Conservation (phyloP, 768 basidiomycete genomes). For the Tricholoma sp. region DNA sequence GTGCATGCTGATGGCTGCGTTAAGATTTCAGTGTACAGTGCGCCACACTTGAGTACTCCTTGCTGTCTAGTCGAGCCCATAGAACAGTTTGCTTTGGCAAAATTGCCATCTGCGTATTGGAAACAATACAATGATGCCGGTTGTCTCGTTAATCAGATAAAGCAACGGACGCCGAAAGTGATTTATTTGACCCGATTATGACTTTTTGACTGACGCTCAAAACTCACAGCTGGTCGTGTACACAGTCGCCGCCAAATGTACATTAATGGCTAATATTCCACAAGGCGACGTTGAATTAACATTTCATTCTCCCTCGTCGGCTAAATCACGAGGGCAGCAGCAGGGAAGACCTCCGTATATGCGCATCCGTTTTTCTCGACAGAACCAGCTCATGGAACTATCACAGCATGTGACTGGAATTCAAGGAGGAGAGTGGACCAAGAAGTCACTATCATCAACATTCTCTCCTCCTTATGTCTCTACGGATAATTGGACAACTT, state of each 20-base stretch:
- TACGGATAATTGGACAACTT: conserved; percentile 16
- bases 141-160: conserved; percentile 41
- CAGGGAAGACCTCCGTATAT: conserved; percentile 18
- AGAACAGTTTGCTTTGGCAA: conserved; percentile 26
- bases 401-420: conserved; percentile 24
- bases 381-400: conserved; percentile 28
- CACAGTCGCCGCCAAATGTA: conserved; percentile 34
- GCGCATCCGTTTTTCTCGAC: conserved; percentile 34
- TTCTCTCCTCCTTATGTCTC: conserved; percentile 18
- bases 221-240: conserved; percentile 38
- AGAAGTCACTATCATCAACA: conserved; percentile 20
- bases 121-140: conserved; percentile 43
- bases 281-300: conserved; percentile 43
- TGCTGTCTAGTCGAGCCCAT: conserved; percentile 42
- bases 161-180: conserved; percentile 50
- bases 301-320: conserved; percentile 14
- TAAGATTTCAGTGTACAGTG: conserved; percentile 41
- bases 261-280: conserved; percentile 48
- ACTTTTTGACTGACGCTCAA: not conserved
- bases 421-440: conserved; percentile 36
- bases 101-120: conserved; percentile 38
- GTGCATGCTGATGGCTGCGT: not conserved
- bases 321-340: conserved; percentile 1
- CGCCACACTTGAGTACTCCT: conserved; percentile 46
- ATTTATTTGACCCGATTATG: conserved; percentile 1